Evolutionary conservation across 352 stramenopile species (phyloP), one percentile per base, ranked within the genome.

Genomic region (Globisporangium echinulatum): DNA sequence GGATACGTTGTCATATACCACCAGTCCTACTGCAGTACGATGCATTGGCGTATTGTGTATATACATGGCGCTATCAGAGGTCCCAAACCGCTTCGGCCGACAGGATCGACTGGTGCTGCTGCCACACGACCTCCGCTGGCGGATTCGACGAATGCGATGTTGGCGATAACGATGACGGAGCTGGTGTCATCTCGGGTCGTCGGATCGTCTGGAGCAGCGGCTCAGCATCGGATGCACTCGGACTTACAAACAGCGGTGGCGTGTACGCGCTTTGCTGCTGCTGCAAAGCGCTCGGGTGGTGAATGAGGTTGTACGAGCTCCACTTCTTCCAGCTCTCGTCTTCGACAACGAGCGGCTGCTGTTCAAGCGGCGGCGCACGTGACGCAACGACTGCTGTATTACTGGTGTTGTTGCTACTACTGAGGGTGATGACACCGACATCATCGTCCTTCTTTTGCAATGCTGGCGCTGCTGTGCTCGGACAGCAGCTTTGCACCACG

Each of bases 261-360:
- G 66, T 66, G 60, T 89, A 89, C 37, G 46, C 56, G 15, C 56
- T 66, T 39, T 72, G 67, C 39, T 77, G 60, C 8, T 72, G 66
- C 55, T 66, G 54, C 7, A 53, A 58, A 36, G 57, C 63, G 13
- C 67, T 60, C 7, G 69, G 63, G 61, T 84, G 51, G 63, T 92
- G 77, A 54, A 89, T 77, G 58, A 89, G 71, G 59, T 87, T 79
- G 73, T 82, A 89, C 13, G 79, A 89, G 59, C 79, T 89, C 71
- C 73, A 89, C 52, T 79, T 75, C 65, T 89, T 88, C 79, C 79
- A 92, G 61, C 82, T 91, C 57, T 92, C 79, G 64, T 92, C 82
- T 77, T 92, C 77, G 38, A 64, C 59, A 46, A 89, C 79, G 19
- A 87, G 78, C n/a, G 77, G 77, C 51, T 87, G 75, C 61, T 79